Evolutionary conservation across 768 basidiomycete species (phyloP).

Genomic region (Austroboletus eburneus): DNA sequence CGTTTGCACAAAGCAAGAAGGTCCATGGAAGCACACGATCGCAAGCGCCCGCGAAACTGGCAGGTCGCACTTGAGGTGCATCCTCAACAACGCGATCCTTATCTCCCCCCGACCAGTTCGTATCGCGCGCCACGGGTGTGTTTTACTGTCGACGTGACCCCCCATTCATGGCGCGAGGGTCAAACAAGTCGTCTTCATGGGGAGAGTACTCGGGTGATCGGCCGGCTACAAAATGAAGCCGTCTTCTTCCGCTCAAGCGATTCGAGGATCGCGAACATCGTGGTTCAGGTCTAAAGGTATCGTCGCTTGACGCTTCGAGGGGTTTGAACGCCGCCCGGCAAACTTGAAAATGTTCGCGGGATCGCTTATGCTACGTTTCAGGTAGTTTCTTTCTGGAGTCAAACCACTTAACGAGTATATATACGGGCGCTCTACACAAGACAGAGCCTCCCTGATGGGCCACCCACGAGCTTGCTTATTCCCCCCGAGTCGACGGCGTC

Average conservation of each 20-base stretch:
- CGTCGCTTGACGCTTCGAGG: constrained; percentile 23
- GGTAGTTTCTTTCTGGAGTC: background rate
- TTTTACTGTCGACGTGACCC: too few species aligned
- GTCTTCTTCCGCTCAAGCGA: constrained; percentile 23
- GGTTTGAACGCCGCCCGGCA: constrained; percentile 22
- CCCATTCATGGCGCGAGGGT: too few species aligned
- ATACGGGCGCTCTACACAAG: background rate
- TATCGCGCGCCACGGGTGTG: too few species aligned
- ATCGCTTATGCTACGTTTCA: constrained; percentile 21
- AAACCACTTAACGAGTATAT: background rate
- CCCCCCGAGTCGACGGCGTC: constrained; percentile 1
- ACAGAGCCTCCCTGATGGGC: background rate
- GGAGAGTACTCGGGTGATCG: constrained; percentile 9
- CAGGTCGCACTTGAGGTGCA: constrained; percentile 19
- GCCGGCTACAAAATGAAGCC: constrained; percentile 24
- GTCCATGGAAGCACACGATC: too few species aligned
- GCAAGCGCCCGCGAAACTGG: constrained; percentile 7
- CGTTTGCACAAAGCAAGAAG: background rate
- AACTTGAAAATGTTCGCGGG: constrained; percentile 31
- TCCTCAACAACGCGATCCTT: constrained; percentile 11
- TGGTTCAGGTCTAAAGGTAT: constrained; percentile 21
- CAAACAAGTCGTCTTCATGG: constrained; percentile 1
- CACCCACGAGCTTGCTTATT: background rate
- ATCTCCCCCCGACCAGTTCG: constrained; percentile 1
- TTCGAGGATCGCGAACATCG: constrained; percentile 26